Evolutionary conservation across 306 rosid genomes (phyloP).

Genomic region (Acacia confusa): DNA sequence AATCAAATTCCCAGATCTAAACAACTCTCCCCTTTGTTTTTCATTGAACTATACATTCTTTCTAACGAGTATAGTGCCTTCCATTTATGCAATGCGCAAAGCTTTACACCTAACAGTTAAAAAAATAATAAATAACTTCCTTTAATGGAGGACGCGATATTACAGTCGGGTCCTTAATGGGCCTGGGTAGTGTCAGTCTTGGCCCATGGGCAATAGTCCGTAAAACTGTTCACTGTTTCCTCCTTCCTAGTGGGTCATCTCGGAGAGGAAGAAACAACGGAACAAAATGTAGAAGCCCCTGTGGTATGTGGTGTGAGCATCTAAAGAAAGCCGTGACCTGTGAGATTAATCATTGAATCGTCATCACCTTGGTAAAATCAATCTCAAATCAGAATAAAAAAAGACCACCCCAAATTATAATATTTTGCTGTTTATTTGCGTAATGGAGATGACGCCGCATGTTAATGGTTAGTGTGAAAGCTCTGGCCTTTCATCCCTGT

Average conservation of each 20-base stretch:
- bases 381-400: background rate
- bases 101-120: background rate
- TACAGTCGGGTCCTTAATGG: background rate
- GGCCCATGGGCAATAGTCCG: background rate
- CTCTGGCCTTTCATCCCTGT: slow-evolving; percentile 13
- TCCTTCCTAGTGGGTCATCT: background rate
- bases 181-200: background rate
- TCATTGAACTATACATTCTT: background rate
- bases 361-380: background rate
- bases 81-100: slow-evolving; percentile 30
- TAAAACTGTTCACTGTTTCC: background rate
- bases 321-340: background rate
- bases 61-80: slow-evolving; percentile 31
- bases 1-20: slow-evolving; percentile 24
- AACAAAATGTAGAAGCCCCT: background rate
- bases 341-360: slow-evolving; percentile 20
- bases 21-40: background rate
- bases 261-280: background rate
- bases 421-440: background rate
- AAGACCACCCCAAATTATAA: background rate
- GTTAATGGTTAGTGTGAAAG: background rate
- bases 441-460: background rate
- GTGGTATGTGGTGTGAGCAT: background rate
- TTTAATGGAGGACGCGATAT: background rate
- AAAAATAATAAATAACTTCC: too few species aligned